These are phyloP conservation scores for Dactylellina parvicollis DNA, from an alignment of 2,329 filamentous ascomycete species.

Conservation along the genomic window DNA sequence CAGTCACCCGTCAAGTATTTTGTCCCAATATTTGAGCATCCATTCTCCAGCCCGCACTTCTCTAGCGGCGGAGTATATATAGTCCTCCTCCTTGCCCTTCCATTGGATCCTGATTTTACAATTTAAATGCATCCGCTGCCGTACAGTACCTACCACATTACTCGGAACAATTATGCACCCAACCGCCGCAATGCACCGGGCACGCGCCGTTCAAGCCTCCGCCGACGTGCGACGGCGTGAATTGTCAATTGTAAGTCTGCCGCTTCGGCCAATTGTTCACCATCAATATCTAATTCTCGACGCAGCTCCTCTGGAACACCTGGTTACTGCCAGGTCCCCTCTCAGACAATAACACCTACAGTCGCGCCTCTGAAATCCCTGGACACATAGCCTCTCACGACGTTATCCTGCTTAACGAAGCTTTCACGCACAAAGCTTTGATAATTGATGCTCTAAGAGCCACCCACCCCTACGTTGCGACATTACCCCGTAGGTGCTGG, in stretches of 20 bases:
- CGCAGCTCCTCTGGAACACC: constrained; percentile 50
- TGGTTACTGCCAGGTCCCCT: constrained; percentile 43
- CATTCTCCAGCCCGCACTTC: neutral
- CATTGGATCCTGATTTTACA: constrained; percentile 2
- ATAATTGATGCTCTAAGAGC: constrained; percentile 43
- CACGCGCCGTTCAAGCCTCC: constrained; percentile 9
- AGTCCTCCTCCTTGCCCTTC: constrained; percentile 15
- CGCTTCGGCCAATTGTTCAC: neutral
- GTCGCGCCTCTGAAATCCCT: constrained; percentile 39
- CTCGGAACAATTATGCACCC: constrained; percentile 21
- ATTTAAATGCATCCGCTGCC: constrained; percentile 32
- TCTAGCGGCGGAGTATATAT: constrained; percentile 21
- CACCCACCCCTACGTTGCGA: constrained; percentile 47
- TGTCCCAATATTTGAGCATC: neutral
- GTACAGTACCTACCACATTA: constrained; percentile 10
- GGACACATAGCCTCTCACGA: constrained; percentile 38
- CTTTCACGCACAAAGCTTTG: constrained; percentile 38
- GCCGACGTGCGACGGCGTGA: constrained; percentile 13
- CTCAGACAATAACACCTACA: constrained; percentile 48
- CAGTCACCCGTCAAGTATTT: constrained; percentile 35
- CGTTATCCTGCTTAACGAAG: constrained; percentile 46
- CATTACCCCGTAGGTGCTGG: constrained; percentile 46
- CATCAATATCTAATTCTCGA: neutral
- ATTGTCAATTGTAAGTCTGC: constrained; percentile 46
- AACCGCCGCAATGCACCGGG: constrained; percentile 24